A percentile compares a stretch with the other conserved stretches of the same genome.
phyloP scores from a whole-genome alignment of 2,329 filamentous ascomycete genomes.

The Penicillium rolfsii region DNA sequence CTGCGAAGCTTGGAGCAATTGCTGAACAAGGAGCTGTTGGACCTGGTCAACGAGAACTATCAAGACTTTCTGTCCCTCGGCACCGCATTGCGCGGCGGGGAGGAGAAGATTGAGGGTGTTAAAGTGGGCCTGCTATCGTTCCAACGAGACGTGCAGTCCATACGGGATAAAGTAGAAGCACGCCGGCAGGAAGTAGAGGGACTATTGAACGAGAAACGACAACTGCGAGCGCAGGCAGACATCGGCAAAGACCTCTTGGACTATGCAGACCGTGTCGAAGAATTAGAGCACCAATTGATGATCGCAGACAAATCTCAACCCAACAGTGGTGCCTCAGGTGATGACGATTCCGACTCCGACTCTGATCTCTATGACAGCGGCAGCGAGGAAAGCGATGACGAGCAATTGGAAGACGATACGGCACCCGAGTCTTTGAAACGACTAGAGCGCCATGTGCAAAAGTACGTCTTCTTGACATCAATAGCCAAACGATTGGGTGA shows the following conservation, averaged over 20 bases:
- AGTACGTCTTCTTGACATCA: slow-evolving; percentile 61
- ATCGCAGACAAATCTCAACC: slow-evolving; percentile 54
- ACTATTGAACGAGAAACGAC: slow-evolving; percentile 68
- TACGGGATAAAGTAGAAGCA: slow-evolving; percentile 67
- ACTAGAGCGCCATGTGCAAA: slow-evolving; percentile 59
- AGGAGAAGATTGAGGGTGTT: slow-evolving; percentile 89
- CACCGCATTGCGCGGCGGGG: slow-evolving; percentile 78
- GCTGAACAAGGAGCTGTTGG: slow-evolving; percentile 83
- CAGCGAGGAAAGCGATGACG: slow-evolving; percentile 43
- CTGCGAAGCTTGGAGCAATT: slow-evolving; percentile 77
- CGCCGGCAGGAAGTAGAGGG: slow-evolving; percentile 65
- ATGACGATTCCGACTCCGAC: slow-evolving; percentile 37
- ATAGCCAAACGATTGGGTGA: slow-evolving; percentile 56
- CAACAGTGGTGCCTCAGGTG: slow-evolving; percentile 17
- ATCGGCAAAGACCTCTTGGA: slow-evolving; percentile 56
- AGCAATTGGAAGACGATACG: slow-evolving; percentile 45
- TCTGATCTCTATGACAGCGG: slow-evolving; percentile 43
- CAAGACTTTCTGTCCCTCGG: slow-evolving; percentile 86
- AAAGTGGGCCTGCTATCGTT: slow-evolving; percentile 86
- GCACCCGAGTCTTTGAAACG: slow-evolving; percentile 46
- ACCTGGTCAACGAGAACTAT: slow-evolving; percentile 95
- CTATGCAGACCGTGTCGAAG: slow-evolving; percentile 52
- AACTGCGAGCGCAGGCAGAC: slow-evolving; percentile 67
- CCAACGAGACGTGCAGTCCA: slow-evolving; percentile 74
- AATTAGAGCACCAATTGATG: slow-evolving; percentile 70